Percentiles rank a stretch among this genome's conserved stretches.
Evolutionary conservation across 192 early-diverging fungal genomes (phyloP).

Genomic region (Phlyctochytrium planicorne): DNA sequence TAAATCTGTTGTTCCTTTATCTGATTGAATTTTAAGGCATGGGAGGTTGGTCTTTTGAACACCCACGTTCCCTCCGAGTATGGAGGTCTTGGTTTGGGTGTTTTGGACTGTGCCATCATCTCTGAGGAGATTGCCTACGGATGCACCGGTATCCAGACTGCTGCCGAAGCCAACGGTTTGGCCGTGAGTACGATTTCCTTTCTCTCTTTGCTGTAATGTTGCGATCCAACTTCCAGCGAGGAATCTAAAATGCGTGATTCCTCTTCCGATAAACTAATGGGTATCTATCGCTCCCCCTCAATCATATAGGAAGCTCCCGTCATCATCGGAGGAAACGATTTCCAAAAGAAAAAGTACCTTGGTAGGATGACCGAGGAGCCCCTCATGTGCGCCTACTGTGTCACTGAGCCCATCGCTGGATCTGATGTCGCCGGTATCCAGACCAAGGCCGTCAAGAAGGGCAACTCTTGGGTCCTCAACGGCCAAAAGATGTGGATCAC

Average conservation of each 20-base stretch:
- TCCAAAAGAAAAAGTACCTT: slow-evolving; percentile 94
- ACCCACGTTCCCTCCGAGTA: slow-evolving; percentile 82
- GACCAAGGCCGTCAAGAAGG: slow-evolving; percentile 78
- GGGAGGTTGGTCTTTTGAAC: slow-evolving; percentile 93
- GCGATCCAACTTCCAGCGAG: too few relatives aligned
- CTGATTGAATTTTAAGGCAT: slow-evolving; percentile 53
- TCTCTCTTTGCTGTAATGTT: background rate
- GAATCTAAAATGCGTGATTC: background rate
- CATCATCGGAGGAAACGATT: slow-evolving; percentile 82
- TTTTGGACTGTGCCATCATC: slow-evolving; percentile 82
- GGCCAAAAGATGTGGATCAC: slow-evolving; percentile 99
- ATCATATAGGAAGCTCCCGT: slow-evolving; percentile 72
- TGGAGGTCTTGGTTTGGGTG: slow-evolving; percentile 86
- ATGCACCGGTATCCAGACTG: slow-evolving; percentile 94
- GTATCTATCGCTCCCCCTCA: background rate
- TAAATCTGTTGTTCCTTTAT: background rate
- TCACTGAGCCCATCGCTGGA: slow-evolving; percentile 52
- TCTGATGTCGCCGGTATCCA: slow-evolving; percentile 77
- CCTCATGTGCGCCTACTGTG: slow-evolving; percentile 93
- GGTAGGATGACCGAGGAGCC: slow-evolving; percentile 96
- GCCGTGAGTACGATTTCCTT: too few relatives aligned
- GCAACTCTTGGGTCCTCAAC: slow-evolving; percentile 85
- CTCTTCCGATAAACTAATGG: background rate
- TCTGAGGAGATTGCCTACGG: slow-evolving; percentile 92
- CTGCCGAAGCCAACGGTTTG: slow-evolving; percentile 94